These are phyloP conservation scores for Aspergillus tubingensis DNA, from an alignment of 2,329 filamentous ascomycete species.

Conservation along the genomic window DNA sequence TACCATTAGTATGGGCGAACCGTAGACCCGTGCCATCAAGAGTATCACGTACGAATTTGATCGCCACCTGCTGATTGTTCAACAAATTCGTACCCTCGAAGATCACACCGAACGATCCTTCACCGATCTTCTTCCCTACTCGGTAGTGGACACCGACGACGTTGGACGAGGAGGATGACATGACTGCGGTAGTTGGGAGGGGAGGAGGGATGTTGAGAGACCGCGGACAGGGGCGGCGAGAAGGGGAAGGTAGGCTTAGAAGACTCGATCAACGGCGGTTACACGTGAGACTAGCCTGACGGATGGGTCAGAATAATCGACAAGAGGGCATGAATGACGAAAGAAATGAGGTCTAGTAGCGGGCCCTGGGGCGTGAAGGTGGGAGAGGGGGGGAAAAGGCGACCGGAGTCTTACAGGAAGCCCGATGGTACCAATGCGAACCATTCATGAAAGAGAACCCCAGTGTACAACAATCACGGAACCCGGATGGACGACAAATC, in stretches of 20 bases:
- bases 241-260: slow-evolving; percentile 10
- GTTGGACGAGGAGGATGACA: slow-evolving; percentile 90
- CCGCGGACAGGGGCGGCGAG: slow-evolving; percentile 17
- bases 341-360: not conserved
- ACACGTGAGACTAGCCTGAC: slow-evolving; percentile 23
- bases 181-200: slow-evolving; percentile 37
- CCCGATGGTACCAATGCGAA: slow-evolving; percentile 19
- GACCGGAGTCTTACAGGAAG: slow-evolving; percentile 19
- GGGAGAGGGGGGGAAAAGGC: not conserved
- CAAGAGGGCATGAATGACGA: not conserved
- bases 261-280: slow-evolving; percentile 19
- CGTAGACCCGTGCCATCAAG: not conserved
- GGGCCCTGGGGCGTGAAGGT: not conserved
- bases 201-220: slow-evolving; percentile 9
- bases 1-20: slow-evolving; percentile 24
- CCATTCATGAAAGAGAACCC: slow-evolving; percentile 21
- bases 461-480: slow-evolving; percentile 3
- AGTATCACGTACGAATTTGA: slow-evolving; percentile 82
- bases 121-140: slow-evolving; percentile 98
- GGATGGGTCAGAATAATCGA: slow-evolving; percentile 14
- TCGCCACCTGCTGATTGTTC: slow-evolving; percentile 98
- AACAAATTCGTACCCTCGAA: slow-evolving; percentile 98
- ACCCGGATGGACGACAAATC: slow-evolving; percentile 10
- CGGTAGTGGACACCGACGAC: slow-evolving; percentile 98
- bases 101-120: slow-evolving; percentile 97